Base-by-base conservation (phyloP, 495 filamentous ascomycete species). In the Chaetomidium leptoderma region DNA sequence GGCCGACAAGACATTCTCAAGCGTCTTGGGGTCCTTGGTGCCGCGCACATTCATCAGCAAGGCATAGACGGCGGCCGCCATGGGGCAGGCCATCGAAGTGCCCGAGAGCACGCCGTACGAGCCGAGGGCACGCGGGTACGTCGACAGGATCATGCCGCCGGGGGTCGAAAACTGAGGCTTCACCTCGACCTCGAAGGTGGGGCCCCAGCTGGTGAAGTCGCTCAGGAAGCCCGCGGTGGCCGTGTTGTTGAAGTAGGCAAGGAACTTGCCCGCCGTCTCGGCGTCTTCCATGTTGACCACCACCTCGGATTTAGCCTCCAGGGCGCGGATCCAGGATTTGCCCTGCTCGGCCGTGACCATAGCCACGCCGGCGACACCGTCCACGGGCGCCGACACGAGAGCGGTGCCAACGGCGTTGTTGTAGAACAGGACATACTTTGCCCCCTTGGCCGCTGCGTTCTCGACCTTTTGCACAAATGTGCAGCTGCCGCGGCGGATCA, bases 11-110 rank as follows among this genome's bases (percentile, higher is more conserved):
- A 78, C 27, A 58, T 76, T 75, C 64, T 78, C 76, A 7, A 79
- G 60, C 14, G 66, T 71, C 53, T 68, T 71, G 53, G 77, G 76
- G 33, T 79, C 77, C 48, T 76, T 71, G 53, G 74, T 79, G 9
- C 74, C 71, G 27, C 79, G 76, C 30, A 72, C 73, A 21, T 76
- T 69, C 21, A 73, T 77, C 50, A 83, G 61, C 21, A 85, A 75
- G 7, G 82, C 81, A 54, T 77, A 77, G 57, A 79, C 70, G 29
- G 75, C 81, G 7, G 81, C 81, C 7, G 77, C 74, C 36, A 81
- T 69, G 4, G 82, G 81, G 63, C 80, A 81, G 19, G 82, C 75
- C 82, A 85, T 85, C 24, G 81, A 84, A 1, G 82, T 85, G 35
- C 82, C 82, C 17, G 75, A 79, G 4, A 82, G 69, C 19, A 84